Evolutionary conservation across 2,329 filamentous ascomycete genomes (phyloP).

Genomic region (Colletotrichum cereale): DNA sequence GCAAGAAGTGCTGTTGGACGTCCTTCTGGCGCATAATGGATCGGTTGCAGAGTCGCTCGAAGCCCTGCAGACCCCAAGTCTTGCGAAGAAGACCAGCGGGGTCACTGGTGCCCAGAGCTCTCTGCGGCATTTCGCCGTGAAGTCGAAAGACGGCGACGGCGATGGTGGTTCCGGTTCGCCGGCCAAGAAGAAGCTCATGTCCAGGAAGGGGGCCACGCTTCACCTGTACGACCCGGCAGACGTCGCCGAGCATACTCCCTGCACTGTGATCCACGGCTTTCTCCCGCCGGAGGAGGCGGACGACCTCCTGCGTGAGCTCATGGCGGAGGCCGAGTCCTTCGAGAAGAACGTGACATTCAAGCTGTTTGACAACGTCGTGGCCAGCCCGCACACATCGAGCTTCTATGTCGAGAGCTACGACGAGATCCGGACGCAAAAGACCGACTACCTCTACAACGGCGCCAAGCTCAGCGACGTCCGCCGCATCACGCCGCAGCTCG

Average conservation of each 20-base stretch:
- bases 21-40: constrained; percentile 82
- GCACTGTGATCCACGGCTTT: constrained; percentile 93
- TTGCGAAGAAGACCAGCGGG: constrained; percentile 51
- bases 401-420: constrained; percentile 85
- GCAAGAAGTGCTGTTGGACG: constrained; percentile 79
- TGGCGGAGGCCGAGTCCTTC: constrained; percentile 80
- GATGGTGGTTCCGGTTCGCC: constrained; percentile 35
- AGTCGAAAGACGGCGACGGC: constrained; percentile 20
- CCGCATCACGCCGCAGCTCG: constrained; percentile 80
- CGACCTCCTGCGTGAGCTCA: constrained; percentile 78
- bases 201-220: constrained; percentile 84
- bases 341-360: constrained; percentile 78
- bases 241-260: constrained; percentile 86
- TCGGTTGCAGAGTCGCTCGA: constrained; percentile 75
- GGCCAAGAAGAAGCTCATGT: constrained; percentile 66
- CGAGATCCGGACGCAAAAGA: constrained; percentile 77
- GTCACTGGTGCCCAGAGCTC: constrained; percentile 73
- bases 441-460: constrained; percentile 90
- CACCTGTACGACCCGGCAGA: constrained; percentile 87
- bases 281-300: constrained; percentile 79
- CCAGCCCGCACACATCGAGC: constrained; percentile 84
- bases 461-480: constrained; percentile 80
- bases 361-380: constrained; percentile 88
- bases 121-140: constrained; percentile 63
- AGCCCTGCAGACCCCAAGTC: constrained; percentile 58